Evolutionary conservation across 1,284 basidiomycete genomes (phyloP).

Genomic region (Ganoderma lingzhi): DNA sequence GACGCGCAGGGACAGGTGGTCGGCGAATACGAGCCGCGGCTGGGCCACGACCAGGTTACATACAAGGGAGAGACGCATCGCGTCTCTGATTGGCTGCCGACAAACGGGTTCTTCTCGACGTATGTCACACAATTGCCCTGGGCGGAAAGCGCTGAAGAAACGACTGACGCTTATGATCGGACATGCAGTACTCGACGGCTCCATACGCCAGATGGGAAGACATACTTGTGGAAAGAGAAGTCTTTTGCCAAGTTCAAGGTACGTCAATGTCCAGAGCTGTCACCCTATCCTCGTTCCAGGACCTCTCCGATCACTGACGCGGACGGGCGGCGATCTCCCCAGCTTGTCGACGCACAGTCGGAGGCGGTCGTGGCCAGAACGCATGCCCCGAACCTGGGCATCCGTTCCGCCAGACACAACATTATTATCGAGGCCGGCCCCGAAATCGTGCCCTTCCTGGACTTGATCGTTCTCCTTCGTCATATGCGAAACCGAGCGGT

Average conservation of each 20-base stretch:
- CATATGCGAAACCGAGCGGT: slow-evolving; percentile 15
- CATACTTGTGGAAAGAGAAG: slow-evolving; percentile 12
- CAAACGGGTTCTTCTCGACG: slow-evolving; percentile 9
- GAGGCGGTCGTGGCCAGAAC: slow-evolving; percentile 2
- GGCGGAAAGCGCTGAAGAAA: no score
- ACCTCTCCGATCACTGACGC: neutral
- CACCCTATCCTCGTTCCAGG: neutral
- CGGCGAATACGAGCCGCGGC: slow-evolving; percentile 15
- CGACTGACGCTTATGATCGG: neutral
- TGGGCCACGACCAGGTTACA: slow-evolving; percentile 15
- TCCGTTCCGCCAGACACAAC: neutral
- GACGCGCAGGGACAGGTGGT: slow-evolving; percentile 5
- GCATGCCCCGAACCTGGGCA: neutral
- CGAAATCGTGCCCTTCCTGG: slow-evolving; percentile 9
- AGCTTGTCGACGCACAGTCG: slow-evolving; percentile 12
- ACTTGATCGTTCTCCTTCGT: slow-evolving; percentile 16
- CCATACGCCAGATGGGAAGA: slow-evolving; percentile 1
- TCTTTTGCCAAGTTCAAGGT: neutral
- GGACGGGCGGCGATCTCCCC: neutral
- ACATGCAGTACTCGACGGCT: slow-evolving; percentile 5
- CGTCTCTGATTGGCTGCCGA: slow-evolving; percentile 20
- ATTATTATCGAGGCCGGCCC: slow-evolving; percentile 4
- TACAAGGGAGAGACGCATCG: slow-evolving; percentile 12
- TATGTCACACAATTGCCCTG: neutral
- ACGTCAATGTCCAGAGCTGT: neutral